A percentile compares a stretch with the other conserved stretches of the same genome.
These are phyloP conservation scores for Yamadazyma kitorensis DNA, from an alignment of 805 yeast genomes.

Conservation along the genomic window DNA sequence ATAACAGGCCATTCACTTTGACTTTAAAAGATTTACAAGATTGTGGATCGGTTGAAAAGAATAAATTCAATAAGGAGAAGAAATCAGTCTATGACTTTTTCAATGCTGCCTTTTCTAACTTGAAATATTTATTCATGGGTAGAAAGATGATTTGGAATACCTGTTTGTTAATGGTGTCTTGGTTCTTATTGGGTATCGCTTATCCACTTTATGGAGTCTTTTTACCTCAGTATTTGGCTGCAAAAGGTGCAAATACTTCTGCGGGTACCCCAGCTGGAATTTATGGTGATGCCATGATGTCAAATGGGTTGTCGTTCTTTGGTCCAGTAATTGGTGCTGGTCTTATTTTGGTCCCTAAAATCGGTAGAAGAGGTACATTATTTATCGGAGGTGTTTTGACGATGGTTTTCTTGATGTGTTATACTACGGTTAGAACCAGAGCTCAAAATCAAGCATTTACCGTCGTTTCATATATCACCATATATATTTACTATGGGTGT, in stretches of 20 bases:
- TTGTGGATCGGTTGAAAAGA: slow-evolving; percentile 36
- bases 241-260: slow-evolving; percentile 47
- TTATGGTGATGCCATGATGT: slow-evolving; percentile 27
- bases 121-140: slow-evolving; percentile 31
- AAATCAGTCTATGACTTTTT: slow-evolving; percentile 19
- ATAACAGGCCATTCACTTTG: slow-evolving; percentile 41
- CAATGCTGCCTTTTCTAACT: slow-evolving; percentile 16
- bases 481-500: slow-evolving; percentile 31
- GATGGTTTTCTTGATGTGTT: slow-evolving; percentile 59
- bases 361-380: slow-evolving; percentile 62
- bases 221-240: slow-evolving; percentile 48
- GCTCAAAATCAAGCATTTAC: slow-evolving; percentile 42
- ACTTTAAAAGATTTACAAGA: slow-evolving; percentile 44
- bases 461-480: slow-evolving; percentile 48
- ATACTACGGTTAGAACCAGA: slow-evolving; percentile 55
- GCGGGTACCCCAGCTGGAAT: slow-evolving; percentile 22
- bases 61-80: slow-evolving; percentile 13
- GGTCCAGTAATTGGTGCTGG: slow-evolving; percentile 31
- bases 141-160: slow-evolving; percentile 39
- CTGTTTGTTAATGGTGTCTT: slow-evolving; percentile 39
- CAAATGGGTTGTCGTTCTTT: slow-evolving; percentile 25
- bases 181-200: slow-evolving; percentile 57
- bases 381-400: slow-evolving; percentile 49
- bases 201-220: slow-evolving; percentile 54
- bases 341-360: slow-evolving; percentile 17